Base-by-base conservation (phyloP, 2,329 filamentous ascomycete genomes). In the Cadophora sp. region DNA sequence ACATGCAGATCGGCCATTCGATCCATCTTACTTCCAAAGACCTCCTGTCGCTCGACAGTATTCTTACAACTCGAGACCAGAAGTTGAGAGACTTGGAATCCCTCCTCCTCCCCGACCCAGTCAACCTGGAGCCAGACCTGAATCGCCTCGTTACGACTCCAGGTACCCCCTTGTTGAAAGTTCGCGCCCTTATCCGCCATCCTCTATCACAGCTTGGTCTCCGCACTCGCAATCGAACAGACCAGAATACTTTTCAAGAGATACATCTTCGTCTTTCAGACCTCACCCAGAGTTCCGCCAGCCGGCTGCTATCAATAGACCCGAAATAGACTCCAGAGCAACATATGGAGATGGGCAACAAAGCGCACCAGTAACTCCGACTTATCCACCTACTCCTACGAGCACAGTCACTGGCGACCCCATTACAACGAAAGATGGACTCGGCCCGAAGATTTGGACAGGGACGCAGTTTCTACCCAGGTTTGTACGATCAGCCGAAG, bases 371-470 rank as follows among this genome's bases (percentile, higher is more conserved):
- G 65, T 62, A 22, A 72, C 70, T 43, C 68, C 72, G 7, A 74
- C 67, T 24, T 75, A 76, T 40, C 71, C 74, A 24, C 71, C 71
- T 1, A 74, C 75, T 9, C 72, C 76, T 22, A 68, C 69, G 3
- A 73, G 69, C 50, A 74, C 71, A 48, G 69, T 71, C 3, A 63
- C 67, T 16, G 72, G 72, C 22, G 76, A 77, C n/a, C 65, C 74
- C 27, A 51, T 74, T 5, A 76, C 76, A 24, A 76, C 82, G 16
- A 89, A 89, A 77, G 87, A 90, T 75, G 85, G 85, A 0, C 79
- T 90, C 16, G 88, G 88, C 0, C 88, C 89, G 14, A 90, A 90
- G 80, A 91, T 91, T 68, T 91, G 89, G 89, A 90, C 88, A 1
- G 89, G 89, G 29, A 88, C 85, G 2, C 87, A 90, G 68, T 91